These are phyloP conservation scores for Sporothrix protearum DNA, from an alignment of 2,329 filamentous ascomycete genomes.

Conservation along the genomic window DNA sequence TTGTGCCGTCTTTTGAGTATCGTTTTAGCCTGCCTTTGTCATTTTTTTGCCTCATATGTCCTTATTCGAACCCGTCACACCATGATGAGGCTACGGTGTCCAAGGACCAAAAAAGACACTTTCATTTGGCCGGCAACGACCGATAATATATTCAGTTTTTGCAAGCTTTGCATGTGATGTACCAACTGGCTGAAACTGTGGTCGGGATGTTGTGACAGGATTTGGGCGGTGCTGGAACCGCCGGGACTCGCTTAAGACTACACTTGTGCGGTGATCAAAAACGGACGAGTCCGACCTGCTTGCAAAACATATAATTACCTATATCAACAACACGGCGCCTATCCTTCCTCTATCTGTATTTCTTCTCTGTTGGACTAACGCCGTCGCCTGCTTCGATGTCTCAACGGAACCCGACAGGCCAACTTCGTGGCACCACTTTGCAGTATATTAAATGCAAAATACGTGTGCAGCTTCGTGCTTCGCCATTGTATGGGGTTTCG, in stretches of 20 bases:
- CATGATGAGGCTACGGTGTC: slow-evolving; percentile 25
- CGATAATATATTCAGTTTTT: slow-evolving; percentile 26
- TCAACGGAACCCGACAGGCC: too few relatives aligned
- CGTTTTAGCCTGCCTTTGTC: background rate
- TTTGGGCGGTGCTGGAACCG: background rate
- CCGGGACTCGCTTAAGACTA: too few relatives aligned
- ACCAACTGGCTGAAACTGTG: too few relatives aligned
- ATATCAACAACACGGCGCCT: too few relatives aligned
- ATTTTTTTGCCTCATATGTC: background rate
- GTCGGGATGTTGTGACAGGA: background rate
- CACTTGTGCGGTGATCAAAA: too few relatives aligned
- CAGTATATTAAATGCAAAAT: background rate
- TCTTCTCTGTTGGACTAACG: too few relatives aligned
- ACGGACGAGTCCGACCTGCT: too few relatives aligned
- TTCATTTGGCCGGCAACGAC: slow-evolving; percentile 30
- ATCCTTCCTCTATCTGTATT: too few relatives aligned
- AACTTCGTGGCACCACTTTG: slow-evolving; percentile 16
- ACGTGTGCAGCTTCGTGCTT: background rate
- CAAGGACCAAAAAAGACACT: slow-evolving; percentile 27
- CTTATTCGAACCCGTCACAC: background rate
- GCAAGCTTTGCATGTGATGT: background rate
- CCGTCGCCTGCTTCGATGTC: too few relatives aligned
- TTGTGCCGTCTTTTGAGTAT: background rate
- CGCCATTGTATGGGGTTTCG: background rate
- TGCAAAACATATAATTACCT: too few relatives aligned